These are phyloP conservation scores for Caloboletus firmus DNA, from an alignment of 1,284 basidiomycete genomes.

Conservation along the genomic window DNA sequence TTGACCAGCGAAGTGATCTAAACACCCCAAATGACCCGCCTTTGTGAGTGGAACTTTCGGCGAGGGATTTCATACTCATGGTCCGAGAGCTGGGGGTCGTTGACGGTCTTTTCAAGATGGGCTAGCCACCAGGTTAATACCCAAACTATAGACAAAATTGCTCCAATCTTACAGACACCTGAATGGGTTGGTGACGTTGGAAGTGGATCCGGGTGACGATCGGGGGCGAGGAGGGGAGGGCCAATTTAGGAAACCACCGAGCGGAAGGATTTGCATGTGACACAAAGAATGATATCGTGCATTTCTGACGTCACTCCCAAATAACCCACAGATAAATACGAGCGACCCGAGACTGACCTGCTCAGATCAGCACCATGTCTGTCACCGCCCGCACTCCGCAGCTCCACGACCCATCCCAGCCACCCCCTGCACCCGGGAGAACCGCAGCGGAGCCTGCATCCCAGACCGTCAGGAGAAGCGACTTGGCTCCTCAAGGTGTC, in stretches of 20 bases:
- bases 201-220: no score
- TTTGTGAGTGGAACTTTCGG: no score
- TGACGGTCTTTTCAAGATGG: no score
- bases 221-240: no score
- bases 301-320: conserved; percentile 11
- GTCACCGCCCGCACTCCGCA: not conserved
- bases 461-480: not conserved
- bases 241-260: conserved; percentile 12
- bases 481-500: not conserved
- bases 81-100: no score
- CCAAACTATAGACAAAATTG: no score
- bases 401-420: conserved; percentile 21
- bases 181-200: no score
- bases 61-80: no score
- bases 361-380: conserved; percentile 11
- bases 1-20: no score
- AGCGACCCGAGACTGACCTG: not conserved
- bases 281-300: conserved; percentile 6
- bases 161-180: no score
- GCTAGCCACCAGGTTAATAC: no score
- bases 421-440: conserved; percentile 8
- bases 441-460: not conserved
- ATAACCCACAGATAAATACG: conserved; percentile 20
- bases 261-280: not conserved
- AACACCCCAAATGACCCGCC: no score